A percentile compares a stretch with the other conserved stretches of the same genome.
Evolutionary conservation across 495 filamentous ascomycete genomes (phyloP).

Genomic region (Talaromyces adpressus): DNA sequence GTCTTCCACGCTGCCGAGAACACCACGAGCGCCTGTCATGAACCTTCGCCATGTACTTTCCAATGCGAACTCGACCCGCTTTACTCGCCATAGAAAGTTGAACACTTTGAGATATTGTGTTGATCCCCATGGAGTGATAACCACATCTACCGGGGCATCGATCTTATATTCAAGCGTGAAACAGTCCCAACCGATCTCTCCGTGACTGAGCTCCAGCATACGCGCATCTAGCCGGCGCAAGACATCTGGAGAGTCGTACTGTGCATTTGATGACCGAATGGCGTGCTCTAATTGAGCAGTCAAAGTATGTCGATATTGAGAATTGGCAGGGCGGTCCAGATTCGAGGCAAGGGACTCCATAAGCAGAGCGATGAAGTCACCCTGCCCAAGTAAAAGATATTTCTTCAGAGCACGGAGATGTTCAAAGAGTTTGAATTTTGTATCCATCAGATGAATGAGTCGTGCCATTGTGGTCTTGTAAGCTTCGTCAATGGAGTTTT

Average conservation of each 20-base stretch:
- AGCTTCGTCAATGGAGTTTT: slow-evolving; percentile 90
- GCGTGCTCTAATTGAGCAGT: slow-evolving; percentile 97
- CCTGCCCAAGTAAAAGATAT: slow-evolving; percentile 89
- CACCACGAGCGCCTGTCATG: slow-evolving; percentile 91
- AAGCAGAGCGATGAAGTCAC: slow-evolving; percentile 93
- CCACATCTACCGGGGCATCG: slow-evolving; percentile 93
- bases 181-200: slow-evolving; percentile 98
- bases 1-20: slow-evolving; percentile 75
- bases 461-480: slow-evolving; percentile 97
- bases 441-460: slow-evolving; percentile 87
- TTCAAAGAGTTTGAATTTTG: slow-evolving; percentile 88
- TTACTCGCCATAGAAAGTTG: slow-evolving; percentile 98
- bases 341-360: slow-evolving; percentile 95
- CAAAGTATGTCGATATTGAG: slow-evolving; percentile 89
- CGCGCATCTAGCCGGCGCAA: slow-evolving; percentile 87
- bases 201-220: slow-evolving; percentile 91
- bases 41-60: slow-evolving; percentile 87
- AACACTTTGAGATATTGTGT: slow-evolving; percentile 98
- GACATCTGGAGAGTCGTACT: slow-evolving; percentile 91
- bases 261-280: slow-evolving; percentile 93
- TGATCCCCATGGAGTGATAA: slow-evolving; percentile 90
- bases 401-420: slow-evolving; percentile 90
- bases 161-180: slow-evolving; percentile 99
- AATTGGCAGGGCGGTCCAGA: slow-evolving; percentile 89
- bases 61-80: slow-evolving; percentile 93